Percentiles rank a stretch among this genome's conserved stretches.
phyloP scores from a whole-genome alignment of 768 basidiomycete species.

The Leccinum sublutescens region DNA sequence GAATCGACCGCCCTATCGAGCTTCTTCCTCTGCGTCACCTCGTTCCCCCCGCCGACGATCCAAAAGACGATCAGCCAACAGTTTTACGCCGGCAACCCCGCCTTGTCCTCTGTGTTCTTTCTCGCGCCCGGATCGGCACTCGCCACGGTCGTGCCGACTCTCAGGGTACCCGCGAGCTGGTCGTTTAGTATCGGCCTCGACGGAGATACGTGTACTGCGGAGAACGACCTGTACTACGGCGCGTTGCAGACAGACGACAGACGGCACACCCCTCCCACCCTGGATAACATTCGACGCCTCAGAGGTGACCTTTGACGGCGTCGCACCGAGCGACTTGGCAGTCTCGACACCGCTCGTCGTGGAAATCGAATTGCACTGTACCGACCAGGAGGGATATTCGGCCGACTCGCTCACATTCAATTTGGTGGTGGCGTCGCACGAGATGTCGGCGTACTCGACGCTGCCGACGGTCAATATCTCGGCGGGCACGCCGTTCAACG shows the following conservation, averaged over 20 bases:
- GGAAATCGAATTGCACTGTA: constrained; percentile 60
- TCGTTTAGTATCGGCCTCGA: constrained; percentile 88
- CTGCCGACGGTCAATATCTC: constrained; percentile 76
- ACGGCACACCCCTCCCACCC: constrained; percentile 68
- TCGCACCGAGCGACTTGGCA: constrained; percentile 53
- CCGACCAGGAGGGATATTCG: constrained; percentile 72
- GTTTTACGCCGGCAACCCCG: constrained; percentile 57
- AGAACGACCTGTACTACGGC: constrained; percentile 56
- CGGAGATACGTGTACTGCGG: constrained; percentile 54
- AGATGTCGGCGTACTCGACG: constrained; percentile 50
- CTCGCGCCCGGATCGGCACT: constrained; percentile 62
- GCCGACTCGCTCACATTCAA: constrained; percentile 59
- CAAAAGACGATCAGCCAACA: constrained; percentile 54
- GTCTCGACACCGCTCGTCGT: constrained; percentile 42
- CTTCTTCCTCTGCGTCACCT: constrained; percentile 58
- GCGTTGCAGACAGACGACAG: constrained; percentile 57
- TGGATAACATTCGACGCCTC: constrained; percentile 74
- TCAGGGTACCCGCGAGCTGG: constrained; percentile 80
- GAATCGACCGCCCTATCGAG: constrained; percentile 49
- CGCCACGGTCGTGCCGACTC: constrained; percentile 44
- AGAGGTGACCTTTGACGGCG: constrained; percentile 75
- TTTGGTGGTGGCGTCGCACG: constrained; percentile 65
- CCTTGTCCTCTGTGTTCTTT: constrained; percentile 75
- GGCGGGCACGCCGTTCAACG: constrained; percentile 47
- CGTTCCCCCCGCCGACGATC: constrained; percentile 51